Base-by-base conservation (phyloP, 176 grass and related monocot genomes). In the Triticum monococcum region DNA sequence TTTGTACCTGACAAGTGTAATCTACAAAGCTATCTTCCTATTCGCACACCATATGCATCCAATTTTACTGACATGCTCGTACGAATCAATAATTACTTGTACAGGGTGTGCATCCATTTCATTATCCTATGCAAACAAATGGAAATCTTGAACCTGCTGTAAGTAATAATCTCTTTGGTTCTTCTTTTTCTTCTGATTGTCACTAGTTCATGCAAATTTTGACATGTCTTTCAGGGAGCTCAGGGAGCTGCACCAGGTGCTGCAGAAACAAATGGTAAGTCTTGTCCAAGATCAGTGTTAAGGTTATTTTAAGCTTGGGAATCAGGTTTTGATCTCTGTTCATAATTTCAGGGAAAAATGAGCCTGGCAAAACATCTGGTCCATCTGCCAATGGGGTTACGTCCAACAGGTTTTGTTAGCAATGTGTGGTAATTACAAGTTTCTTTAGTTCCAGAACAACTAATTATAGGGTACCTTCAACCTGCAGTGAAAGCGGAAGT, bases 51-150 rank as follows among this genome's bases (percentile, higher is more conserved):
- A 67, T 81, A 67, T 81, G 64, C 85, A 80, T 86, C 66, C 41
- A 41, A 26, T 24, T 75, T 89, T 64, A 75, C 75, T 69, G 68
- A 81, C 16, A 79, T 60, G 25, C 31, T 75, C 59, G 60, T 66
- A 75, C 7, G 2, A 68, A 54, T 81, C 13, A 69, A 48, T 46
- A 83, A 91, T 45, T 83, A 24, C 62, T 83, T 78, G 61, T 76
- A 73, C 92, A 98, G 97, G 92, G 94, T 43, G 85, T 93, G 72
- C 90, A 91, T 85, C 91, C 94, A 83, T 98, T 94, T 86, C 92
- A 93, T 86, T 98, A 92, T 88, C 88, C 94, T 79, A 86, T 96
- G 86, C 82, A 72, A 81, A 64, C 92, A 77, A 98, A 94, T 72
- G 85, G 88, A 83, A 92, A 86, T 85, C 62, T 81, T 90, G 97